Evolutionary conservation across 768 basidiomycete genomes (phyloP), one percentile per base, ranked within the genome.

Genomic region (Psilocybe subaeruginosa): DNA sequence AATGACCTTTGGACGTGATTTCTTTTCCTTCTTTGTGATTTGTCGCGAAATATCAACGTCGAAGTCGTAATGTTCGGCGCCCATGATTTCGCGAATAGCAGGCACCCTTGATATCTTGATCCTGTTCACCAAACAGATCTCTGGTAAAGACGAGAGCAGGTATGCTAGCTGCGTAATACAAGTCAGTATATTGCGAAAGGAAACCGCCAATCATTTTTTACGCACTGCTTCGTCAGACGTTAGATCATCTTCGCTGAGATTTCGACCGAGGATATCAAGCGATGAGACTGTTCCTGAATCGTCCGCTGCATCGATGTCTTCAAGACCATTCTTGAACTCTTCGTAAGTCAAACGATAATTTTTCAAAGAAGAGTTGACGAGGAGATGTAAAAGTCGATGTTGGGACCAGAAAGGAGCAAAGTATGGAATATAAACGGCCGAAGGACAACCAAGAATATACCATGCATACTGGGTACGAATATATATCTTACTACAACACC

Each of bases 401-500:
- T 73, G 75, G 8, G 78, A 72, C 79, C 82, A 85, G 59, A 88
- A 84, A 0, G 72, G 61, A 0, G 60, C 61, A 66, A 78, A 90
- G 55, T 79, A 82, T 0, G 76, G 72, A 12, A 54, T 51, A 64
- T 91, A 91, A 2, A 56, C 35, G 1, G 54, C 48, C 0, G 84
- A 79, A 0, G 90, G 87, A 1, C 62, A 60, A 9, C 80, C 77
- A 2, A 92, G 77, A 57, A 91, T 87, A 63, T 92, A 92, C 90
- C 90, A 92, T 0, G 89, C 88, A 70, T 73, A 70, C 47, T 76
- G 48, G 0, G 90, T 91, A 48, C 82, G 79, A 30, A 92, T 72
- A 61, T 87, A 91, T 2, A 91, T 81, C 61, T 85, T 84, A 23
- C 89, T 91, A 23, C 2, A 50, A 43, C 14, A 43, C 6, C 33